phyloP scores from a whole-genome alignment of 805 yeast genomes.

The Candida sithepensis region DNA sequence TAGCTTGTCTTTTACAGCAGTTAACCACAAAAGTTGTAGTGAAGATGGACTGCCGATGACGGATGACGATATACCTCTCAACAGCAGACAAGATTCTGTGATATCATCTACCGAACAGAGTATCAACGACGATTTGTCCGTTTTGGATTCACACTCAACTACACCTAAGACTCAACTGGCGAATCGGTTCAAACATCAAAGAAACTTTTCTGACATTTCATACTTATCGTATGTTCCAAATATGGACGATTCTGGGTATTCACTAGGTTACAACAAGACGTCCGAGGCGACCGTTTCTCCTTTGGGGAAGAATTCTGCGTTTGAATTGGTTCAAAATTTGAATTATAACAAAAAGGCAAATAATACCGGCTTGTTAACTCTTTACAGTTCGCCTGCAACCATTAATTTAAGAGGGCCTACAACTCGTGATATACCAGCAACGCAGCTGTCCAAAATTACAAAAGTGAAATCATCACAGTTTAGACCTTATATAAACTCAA shows the following conservation, averaged over 20 bases:
- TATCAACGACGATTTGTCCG: slow-evolving; percentile 14
- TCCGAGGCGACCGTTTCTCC: slow-evolving; percentile 45
- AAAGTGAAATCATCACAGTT: slow-evolving; percentile 42
- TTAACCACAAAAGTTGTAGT: background rate
- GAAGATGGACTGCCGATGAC: background rate
- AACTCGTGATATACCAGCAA: slow-evolving; percentile 77
- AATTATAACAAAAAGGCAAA: slow-evolving; percentile 36
- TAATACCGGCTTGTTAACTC: slow-evolving; percentile 26
- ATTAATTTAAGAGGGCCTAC: slow-evolving; percentile 65
- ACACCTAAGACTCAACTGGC: slow-evolving; percentile 4
- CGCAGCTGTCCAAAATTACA: slow-evolving; percentile 54
- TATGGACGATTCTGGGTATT: slow-evolving; percentile 34
- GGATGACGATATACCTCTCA: slow-evolving; percentile 1
- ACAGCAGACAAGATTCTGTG: slow-evolving; percentile 6
- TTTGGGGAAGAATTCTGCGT: slow-evolving; percentile 72
- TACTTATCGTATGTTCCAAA: slow-evolving; percentile 26
- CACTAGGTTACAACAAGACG: slow-evolving; percentile 38
- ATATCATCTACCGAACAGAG: slow-evolving; percentile 13
- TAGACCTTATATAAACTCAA: slow-evolving; percentile 39
- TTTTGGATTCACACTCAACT: slow-evolving; percentile 2
- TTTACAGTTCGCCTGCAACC: slow-evolving; percentile 36
- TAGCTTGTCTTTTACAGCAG: background rate
- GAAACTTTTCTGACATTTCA: slow-evolving; percentile 25
- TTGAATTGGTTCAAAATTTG: slow-evolving; percentile 64
- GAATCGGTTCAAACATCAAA: slow-evolving; percentile 12